These are phyloP conservation scores for Ganoderma multipileum DNA, from an alignment of 1,284 basidiomycete species.

Conservation along the genomic window DNA sequence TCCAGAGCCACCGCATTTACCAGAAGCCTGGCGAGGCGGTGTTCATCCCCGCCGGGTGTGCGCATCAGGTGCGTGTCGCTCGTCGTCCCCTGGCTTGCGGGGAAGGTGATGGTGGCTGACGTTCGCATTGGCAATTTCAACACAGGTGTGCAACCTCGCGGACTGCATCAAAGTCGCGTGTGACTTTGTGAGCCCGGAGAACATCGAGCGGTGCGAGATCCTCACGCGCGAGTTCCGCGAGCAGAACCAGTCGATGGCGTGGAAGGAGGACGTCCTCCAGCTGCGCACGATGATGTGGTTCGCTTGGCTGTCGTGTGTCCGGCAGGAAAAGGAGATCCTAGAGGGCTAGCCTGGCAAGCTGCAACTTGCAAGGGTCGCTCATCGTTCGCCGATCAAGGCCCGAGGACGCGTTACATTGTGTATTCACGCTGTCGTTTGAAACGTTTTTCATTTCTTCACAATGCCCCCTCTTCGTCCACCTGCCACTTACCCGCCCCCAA, in stretches of 20 bases:
- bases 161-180: constrained; percentile 97
- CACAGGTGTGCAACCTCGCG: constrained; percentile 81
- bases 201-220: constrained; percentile 84
- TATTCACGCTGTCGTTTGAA: constrained; percentile 2
- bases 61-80: constrained; percentile 79
- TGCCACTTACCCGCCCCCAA: not conserved
- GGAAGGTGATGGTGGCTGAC: constrained; percentile 13
- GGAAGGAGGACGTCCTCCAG: constrained; percentile 96
- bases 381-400: constrained; percentile 2
- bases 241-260: constrained; percentile 85
- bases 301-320: constrained; percentile 77
- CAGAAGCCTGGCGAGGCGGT: constrained; percentile 94
- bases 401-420: not conserved
- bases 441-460: constrained; percentile 6
- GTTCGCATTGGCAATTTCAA: constrained; percentile 2
- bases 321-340: constrained; percentile 53
- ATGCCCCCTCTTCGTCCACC: constrained; percentile 2
- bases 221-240: constrained; percentile 89
- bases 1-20: constrained; percentile 85
- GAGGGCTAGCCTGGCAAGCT: constrained; percentile 20
- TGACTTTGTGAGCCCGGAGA: constrained; percentile 95
- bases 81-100: not conserved
- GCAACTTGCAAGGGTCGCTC: not conserved
- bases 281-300: constrained; percentile 94
- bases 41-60: constrained; percentile 95